Conservation (phyloP, 108 stramenopile genomes). For the Fragilaria crotonensis region DNA sequence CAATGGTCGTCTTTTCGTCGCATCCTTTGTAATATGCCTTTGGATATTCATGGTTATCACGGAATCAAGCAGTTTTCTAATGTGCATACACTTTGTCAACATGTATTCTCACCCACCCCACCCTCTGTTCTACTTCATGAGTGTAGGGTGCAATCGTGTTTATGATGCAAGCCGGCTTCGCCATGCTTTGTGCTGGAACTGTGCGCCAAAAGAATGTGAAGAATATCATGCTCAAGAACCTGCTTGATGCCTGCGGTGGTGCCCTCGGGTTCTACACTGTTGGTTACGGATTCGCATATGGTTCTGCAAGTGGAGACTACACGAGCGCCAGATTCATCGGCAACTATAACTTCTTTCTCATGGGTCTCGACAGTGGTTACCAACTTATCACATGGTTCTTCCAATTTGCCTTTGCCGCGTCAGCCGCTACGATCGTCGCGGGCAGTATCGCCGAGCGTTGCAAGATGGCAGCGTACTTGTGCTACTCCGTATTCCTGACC, state of each 20-base stretch:
- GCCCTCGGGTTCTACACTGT: conserved; percentile 68
- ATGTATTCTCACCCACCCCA: too few species aligned
- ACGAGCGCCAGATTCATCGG: conserved; percentile 49
- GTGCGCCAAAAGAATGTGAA: conserved; percentile 76
- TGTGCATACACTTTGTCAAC: too few species aligned
- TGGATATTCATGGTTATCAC: too few species aligned
- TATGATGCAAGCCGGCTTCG: conserved; percentile 73
- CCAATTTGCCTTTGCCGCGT: conserved; percentile 83
- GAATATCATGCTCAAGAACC: conserved; percentile 81
- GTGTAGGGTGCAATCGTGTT: conserved; percentile 57
- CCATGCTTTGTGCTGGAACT: conserved; percentile 79
- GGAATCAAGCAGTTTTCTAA: too few species aligned
- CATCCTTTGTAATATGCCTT: too few species aligned
- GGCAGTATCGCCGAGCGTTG: conserved; percentile 94
- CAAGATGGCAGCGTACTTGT: conserved; percentile 80
- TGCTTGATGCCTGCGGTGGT: conserved; percentile 75
- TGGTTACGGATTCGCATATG: conserved; percentile 78
- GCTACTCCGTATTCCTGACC: conserved; percentile 66
- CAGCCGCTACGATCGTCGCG: conserved; percentile 85
- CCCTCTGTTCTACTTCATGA: too few species aligned
- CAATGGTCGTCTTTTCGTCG: too few species aligned
- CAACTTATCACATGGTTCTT: conserved; percentile 87
- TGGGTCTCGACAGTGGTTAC: conserved; percentile 58
- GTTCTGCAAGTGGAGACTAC: conserved; percentile 32
- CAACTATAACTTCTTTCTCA: conserved; percentile 76